phyloP scores from a whole-genome alignment of 1,284 basidiomycete species.

The Sporisorium exsertum region DNA sequence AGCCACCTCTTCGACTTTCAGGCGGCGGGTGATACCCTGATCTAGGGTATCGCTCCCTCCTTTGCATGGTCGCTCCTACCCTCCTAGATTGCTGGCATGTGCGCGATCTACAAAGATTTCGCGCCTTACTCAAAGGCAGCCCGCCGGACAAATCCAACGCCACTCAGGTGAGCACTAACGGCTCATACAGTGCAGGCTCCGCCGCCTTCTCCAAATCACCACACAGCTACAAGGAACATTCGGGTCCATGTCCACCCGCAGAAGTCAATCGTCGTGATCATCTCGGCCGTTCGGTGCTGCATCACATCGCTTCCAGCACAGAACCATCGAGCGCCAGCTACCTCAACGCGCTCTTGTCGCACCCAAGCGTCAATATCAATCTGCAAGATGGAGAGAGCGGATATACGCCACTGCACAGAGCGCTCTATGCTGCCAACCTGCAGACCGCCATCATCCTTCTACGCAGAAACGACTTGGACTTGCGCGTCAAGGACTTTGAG shows the following conservation, averaged over 20 bases:
- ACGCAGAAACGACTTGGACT: slow-evolving; percentile 80
- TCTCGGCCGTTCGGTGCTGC: slow-evolving; percentile 83
- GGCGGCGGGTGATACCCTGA: slow-evolving; percentile 49
- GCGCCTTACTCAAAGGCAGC: slow-evolving; percentile 59
- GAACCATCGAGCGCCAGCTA: slow-evolving; percentile 79
- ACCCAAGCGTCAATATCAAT: slow-evolving; percentile 84
- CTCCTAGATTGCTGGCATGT: slow-evolving; percentile 66
- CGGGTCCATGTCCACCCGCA: slow-evolving; percentile 61
- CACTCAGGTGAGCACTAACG: slow-evolving; percentile 21
- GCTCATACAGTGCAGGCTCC: slow-evolving; percentile 14
- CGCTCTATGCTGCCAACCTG: slow-evolving; percentile 88
- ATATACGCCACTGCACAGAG: slow-evolving; percentile 92
- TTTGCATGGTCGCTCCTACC: slow-evolving; percentile 59
- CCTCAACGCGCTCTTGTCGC: slow-evolving; percentile 81
- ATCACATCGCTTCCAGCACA: slow-evolving; percentile 79
- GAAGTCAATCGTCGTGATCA: slow-evolving; percentile 82
- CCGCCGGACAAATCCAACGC: slow-evolving; percentile 42
- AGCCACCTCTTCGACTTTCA: slow-evolving; percentile 30
- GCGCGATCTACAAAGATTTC: slow-evolving; percentile 63
- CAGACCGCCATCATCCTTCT: slow-evolving; percentile 81
- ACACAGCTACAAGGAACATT: slow-evolving; percentile 35
- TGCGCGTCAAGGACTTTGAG: slow-evolving; percentile 83
- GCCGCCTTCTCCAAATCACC: slow-evolving; percentile 42
- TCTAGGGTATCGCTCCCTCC: slow-evolving; percentile 40
- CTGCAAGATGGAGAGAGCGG: slow-evolving; percentile 75